phyloP scores from a whole-genome alignment of 805 yeast genomes.

The Allodekkera sacchari region DNA sequence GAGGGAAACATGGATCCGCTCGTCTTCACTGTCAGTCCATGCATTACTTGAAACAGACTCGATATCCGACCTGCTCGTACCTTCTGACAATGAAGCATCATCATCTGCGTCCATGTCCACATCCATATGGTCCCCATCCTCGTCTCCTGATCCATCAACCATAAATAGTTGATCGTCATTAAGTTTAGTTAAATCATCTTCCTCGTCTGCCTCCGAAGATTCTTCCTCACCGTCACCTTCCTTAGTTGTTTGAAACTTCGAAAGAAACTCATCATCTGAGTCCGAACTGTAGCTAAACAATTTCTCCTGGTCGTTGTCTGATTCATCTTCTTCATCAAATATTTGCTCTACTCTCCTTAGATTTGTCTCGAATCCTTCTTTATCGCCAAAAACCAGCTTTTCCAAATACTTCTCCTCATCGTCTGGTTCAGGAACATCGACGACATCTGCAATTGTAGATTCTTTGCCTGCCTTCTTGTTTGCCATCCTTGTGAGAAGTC shows the following conservation, averaged over 20 bases:
- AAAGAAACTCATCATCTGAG: slow-evolving; percentile 27
- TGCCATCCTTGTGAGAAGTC: slow-evolving; percentile 6
- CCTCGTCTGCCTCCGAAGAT: slow-evolving; percentile 25
- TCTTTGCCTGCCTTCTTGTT: slow-evolving; percentile 5
- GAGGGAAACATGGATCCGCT: slow-evolving; percentile 54
- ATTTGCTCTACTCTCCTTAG: slow-evolving; percentile 54
- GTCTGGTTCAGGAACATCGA: slow-evolving; percentile 59
- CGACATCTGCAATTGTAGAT: slow-evolving; percentile 4
- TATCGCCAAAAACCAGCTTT: slow-evolving; percentile 84
- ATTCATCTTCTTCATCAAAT: slow-evolving; percentile 35
- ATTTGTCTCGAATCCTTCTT: slow-evolving; percentile 60
- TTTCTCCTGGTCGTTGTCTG: slow-evolving; percentile 15
- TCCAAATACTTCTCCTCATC: slow-evolving; percentile 76
- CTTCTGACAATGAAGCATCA: slow-evolving; percentile 17
- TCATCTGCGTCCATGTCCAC: slow-evolving; percentile 23
- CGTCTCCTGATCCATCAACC: slow-evolving; percentile 38
- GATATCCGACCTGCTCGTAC: slow-evolving; percentile 18
- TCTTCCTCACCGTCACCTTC: slow-evolving; percentile 28
- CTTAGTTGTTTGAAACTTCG: slow-evolving; percentile 36
- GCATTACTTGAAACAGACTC: slow-evolving; percentile 28
- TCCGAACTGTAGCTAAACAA: slow-evolving; percentile 18
- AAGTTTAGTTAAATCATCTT: slow-evolving; percentile 23
- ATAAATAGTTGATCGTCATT: slow-evolving; percentile 46
- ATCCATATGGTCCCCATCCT: slow-evolving; percentile 26
- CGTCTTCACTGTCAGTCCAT: slow-evolving; percentile 94